A percentile compares a stretch with the other conserved stretches of the same genome.
Conservation (phyloP, 1,139 yeast species). For the Yamadazyma membranifaciens region DNA sequence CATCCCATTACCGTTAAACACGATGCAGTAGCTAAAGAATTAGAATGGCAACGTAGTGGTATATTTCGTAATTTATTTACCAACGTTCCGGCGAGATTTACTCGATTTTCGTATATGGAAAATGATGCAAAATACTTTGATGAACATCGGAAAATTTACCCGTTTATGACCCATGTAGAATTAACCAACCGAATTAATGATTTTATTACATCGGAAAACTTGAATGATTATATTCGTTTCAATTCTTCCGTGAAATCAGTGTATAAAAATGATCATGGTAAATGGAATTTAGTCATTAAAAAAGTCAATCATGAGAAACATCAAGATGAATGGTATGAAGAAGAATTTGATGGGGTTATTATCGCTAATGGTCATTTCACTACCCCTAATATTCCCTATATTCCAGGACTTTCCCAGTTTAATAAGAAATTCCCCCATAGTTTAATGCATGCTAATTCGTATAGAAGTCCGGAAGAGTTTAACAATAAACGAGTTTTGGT, state of each 20-base stretch:
- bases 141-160: constrained; percentile 27
- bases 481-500: constrained; percentile 42
- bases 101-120: constrained; percentile 41
- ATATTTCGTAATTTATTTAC: constrained; percentile 45
- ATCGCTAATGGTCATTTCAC: constrained; percentile 57
- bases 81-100: constrained; percentile 43
- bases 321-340: constrained; percentile 36
- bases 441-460: constrained; percentile 60
- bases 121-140: constrained; percentile 27
- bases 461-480: constrained; percentile 49
- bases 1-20: constrained; percentile 17
- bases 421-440: constrained; percentile 40
- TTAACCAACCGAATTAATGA: constrained; percentile 28
- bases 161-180: constrained; percentile 42
- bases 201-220: constrained; percentile 27
- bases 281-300: constrained; percentile 47
- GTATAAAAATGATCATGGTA: constrained; percentile 24
- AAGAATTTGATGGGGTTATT: constrained; percentile 49
- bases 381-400: constrained; percentile 47
- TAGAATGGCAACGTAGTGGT: constrained; percentile 43
- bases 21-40: constrained; percentile 15
- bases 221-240: constrained; percentile 33
- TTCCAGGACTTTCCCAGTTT: constrained; percentile 55
- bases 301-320: constrained; percentile 18
- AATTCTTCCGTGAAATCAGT: constrained; percentile 41